These are phyloP conservation scores for Xylaria sp. DNA, from an alignment of 2,329 filamentous ascomycete species.

Conservation along the genomic window DNA sequence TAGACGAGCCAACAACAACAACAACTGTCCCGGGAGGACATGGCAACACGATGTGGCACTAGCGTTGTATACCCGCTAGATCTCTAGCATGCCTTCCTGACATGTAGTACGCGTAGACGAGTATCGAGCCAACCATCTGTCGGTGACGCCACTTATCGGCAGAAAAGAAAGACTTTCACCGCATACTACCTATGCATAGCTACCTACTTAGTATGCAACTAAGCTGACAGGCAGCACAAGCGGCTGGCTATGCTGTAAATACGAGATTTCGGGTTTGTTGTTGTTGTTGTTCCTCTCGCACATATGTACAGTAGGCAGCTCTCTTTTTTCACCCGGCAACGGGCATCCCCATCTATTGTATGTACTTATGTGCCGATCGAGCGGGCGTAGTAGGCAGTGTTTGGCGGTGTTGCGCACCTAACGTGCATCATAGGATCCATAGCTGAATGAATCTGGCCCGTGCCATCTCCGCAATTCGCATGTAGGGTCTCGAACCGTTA, in stretches of 20 bases:
- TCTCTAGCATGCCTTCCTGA: background rate
- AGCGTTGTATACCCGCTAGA: background rate
- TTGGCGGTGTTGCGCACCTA: background rate
- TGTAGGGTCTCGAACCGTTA: background rate
- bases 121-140: too few relatives aligned
- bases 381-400: background rate
- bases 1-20: background rate
- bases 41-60: background rate
- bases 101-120: too few relatives aligned
- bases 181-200: too few relatives aligned
- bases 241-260: too few relatives aligned
- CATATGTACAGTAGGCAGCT: too few relatives aligned
- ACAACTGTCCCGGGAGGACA: background rate
- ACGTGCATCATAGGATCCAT: background rate
- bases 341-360: background rate
- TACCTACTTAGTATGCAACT: too few relatives aligned
- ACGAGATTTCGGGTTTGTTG: too few relatives aligned
- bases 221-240: too few relatives aligned
- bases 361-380: background rate
- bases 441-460: slow-evolving; percentile 14
- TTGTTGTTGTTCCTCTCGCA: too few relatives aligned
- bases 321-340: background rate
- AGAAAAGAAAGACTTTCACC: too few relatives aligned
- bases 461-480: slow-evolving; percentile 5
- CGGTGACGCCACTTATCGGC: too few relatives aligned